Evolutionary conservation across 1,284 basidiomycete species (phyloP).

Genomic region (Rhodotorula sp.): DNA sequence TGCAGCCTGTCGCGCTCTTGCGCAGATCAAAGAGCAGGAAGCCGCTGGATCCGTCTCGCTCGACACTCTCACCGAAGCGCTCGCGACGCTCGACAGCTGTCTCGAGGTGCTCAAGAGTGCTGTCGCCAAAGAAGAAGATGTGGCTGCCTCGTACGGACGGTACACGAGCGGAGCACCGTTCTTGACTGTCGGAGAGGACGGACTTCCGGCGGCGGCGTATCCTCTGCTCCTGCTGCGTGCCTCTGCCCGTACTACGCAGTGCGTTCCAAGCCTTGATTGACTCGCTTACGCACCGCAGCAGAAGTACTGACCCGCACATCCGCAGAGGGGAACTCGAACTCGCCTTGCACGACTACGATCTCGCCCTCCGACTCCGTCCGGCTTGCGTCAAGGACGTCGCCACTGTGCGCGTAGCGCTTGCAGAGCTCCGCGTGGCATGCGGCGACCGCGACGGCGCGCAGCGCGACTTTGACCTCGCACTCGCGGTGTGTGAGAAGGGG

Average conservation of each 20-base stretch:
- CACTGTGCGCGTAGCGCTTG: constrained; percentile 12
- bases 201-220: constrained; percentile 11
- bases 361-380: constrained; percentile 14
- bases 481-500: constrained; percentile 1
- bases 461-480: constrained; percentile 21
- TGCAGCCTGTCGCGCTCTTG: constrained; percentile 29
- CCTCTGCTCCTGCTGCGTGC: constrained; percentile 20
- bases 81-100: constrained; percentile 20
- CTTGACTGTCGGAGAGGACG: constrained; percentile 1
- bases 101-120: constrained; percentile 5
- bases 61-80: not conserved
- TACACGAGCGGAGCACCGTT: constrained; percentile 13
- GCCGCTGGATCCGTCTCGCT: not conserved
- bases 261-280: not conserved
- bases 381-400: constrained; percentile 9
- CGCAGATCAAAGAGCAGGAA: constrained; percentile 24
- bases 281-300: too few species aligned
- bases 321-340: constrained; percentile 24
- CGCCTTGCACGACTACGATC: constrained; percentile 24
- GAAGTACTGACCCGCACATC: too few species aligned
- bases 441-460: constrained; percentile 10
- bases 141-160: not conserved
- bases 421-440: constrained; percentile 14
- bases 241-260: constrained; percentile 18
- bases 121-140: not conserved